Evolutionary conservation across 164 flowering plant species (phyloP).

Genomic region (Houttuynia cordata): DNA sequence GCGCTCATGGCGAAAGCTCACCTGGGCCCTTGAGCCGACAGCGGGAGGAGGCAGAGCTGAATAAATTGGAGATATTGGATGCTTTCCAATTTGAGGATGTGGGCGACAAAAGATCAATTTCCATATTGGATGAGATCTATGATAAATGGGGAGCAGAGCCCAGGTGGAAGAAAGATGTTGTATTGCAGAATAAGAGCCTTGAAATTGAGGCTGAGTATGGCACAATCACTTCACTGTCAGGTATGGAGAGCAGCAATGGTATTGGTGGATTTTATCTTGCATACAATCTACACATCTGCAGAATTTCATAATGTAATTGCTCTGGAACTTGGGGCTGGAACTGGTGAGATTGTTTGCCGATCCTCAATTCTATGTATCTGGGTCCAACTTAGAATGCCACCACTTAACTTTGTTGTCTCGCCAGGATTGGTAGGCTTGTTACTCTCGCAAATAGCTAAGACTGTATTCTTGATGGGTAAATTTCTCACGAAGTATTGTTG

Average conservation of each 20-base stretch:
- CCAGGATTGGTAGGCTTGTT: slow-evolving; percentile 81
- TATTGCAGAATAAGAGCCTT: too few relatives aligned
- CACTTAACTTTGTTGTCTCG: slow-evolving; percentile 4
- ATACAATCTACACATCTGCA: slow-evolving; percentile 47
- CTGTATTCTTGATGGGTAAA: slow-evolving; percentile 70
- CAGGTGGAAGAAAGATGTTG: too few relatives aligned
- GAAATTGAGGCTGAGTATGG: too few relatives aligned
- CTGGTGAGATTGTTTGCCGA: slow-evolving; percentile 33
- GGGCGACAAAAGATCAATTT: too few relatives aligned
- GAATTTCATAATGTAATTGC: slow-evolving; percentile 47
- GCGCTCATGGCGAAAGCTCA: too few relatives aligned
- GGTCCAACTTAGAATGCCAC: slow-evolving; percentile 3
- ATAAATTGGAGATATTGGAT: too few relatives aligned
- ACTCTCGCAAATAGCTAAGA: slow-evolving; percentile 68
- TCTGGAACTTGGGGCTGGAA: slow-evolving; percentile 87
- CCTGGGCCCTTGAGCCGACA: too few relatives aligned
- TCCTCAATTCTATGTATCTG: slow-evolving; percentile 8
- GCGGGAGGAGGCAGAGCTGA: too few relatives aligned
- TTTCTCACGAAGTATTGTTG: not conserved
- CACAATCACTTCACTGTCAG: slow-evolving; percentile 24
- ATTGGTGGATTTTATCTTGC: slow-evolving; percentile 71
- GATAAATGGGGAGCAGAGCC: too few relatives aligned
- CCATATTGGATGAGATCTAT: too few relatives aligned
- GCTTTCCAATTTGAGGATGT: too few relatives aligned
- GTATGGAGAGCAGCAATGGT: slow-evolving; percentile 84